Evolutionary conservation across 2,329 filamentous ascomycete species (phyloP), one percentile per base, ranked within the genome.

Genomic region (Sclerotinia sclerotiorum): DNA sequence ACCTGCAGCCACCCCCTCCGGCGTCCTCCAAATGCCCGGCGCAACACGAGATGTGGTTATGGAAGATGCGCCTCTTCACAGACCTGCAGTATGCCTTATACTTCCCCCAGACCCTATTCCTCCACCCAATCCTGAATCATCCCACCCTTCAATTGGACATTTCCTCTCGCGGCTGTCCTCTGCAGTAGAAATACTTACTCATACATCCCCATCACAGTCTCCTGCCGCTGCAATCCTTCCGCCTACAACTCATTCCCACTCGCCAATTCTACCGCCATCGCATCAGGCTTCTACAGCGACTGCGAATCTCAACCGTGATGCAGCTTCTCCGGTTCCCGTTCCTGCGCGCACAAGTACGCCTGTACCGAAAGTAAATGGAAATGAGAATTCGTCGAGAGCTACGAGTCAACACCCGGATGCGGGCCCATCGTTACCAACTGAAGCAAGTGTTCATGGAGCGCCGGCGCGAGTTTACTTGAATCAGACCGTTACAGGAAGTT

Each of bases 401-500:
- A 81, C 84, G 10, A 88, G 86, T 42, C 83, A 81, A 58, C 85
- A 87, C 69, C 85, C 86, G 4, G 86, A 88, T 70, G 71, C 74
- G 69, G 77, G 70, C 35, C 82, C 81, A 72, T 79, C 80, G n/a
- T 84, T 89, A 78, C 88, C 88, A 1, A 79, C 83, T 17, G 85
- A 89, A 75, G 84, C 87, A 19, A 83, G 85, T 1, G 79, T 84
- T 1, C 88, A 92, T 74, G 90, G 90, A 58, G 90, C 90, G 29
- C 87, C 88, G 0, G 87, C 87, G 6, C 85, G 90, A 56, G 84
- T 87, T 74, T 93, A 92, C 77, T 79, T 93, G 73, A 93, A 93
- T 75, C 83, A 84, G 61, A 91, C 88, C 74, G 85, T 93, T 52
- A 90, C 89, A 0, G 86, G 86, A 0, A 84, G 85, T 35, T 75